Evolutionary conservation across 2,329 filamentous ascomycete species (phyloP), one percentile per base, ranked within the genome.

Genomic region (Aquanectria penicillioides): DNA sequence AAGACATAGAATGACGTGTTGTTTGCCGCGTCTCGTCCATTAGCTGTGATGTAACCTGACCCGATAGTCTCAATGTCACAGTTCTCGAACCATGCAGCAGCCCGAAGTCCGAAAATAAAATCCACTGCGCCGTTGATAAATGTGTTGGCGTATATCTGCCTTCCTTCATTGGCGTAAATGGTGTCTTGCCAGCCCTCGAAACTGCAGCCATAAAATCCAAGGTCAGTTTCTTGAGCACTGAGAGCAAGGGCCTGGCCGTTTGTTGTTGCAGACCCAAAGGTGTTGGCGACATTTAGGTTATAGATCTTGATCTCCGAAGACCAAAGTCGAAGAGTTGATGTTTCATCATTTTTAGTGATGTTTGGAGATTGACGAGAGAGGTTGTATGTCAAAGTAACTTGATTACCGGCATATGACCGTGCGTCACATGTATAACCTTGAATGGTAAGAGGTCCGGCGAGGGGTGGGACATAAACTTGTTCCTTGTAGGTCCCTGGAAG

Each of bases 241-340:
- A 83, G 62, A 4, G 81, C 81, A 15, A 83, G 74, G 28, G 81
- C 81, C 62, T 83, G 80, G 54, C 73, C 77, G n/a, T n/a, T n/a
- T n/a, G n/a, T n/a, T n/a, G n/a, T n/a, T 0, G 80, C 80, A 61
- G 77, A 58, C n/a, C 81, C 81, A 50, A 78, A 80, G 0, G 74
- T 75, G 63, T 83, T 83, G 11, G 74, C 72, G 10, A 83, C 73
- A 51, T 83, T 86, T 70, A 90, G 77, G 63, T 89, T 89, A 76
- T 89, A 90, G 15, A 89, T 74, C 64, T 82, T 83, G 57, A 89
- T 80, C 64, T 84, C 53, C 13, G 80, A 5, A 73, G 68, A 0
- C 65, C 77, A 75, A 22, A 81, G 75, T 9, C 78, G 71, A 23
- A 83, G 72, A 0, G 80, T 81, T 2, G 75, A 80, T 1, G 78